Evolutionary conservation across 148 eudicot genomes (phyloP), one percentile per base, ranked within the genome.

Genomic region (Talinum fruticosum): DNA sequence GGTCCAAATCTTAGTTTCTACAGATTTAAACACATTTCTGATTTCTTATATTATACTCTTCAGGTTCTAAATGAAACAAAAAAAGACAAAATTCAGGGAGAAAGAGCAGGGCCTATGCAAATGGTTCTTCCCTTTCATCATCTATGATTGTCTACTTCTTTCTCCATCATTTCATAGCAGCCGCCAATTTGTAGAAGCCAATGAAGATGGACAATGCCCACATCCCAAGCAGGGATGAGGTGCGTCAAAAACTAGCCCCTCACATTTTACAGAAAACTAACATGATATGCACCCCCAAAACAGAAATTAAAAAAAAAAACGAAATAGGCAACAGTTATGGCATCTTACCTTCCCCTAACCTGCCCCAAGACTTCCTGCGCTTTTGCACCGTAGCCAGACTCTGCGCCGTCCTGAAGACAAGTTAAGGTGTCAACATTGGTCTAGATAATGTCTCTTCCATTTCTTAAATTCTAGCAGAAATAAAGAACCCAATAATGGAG

Each of bases 291-390:
- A 57, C 8, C 47, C 2, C 12, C 47, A 12, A 41, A 14, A 41
- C 13, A 8, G 10, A 62, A 12, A n/a, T n/a, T n/a, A 12, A 28
- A 62, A 62, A 62, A 28, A 10, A 2, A 62, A 62, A 28, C 21
- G 7, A 8, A 36, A 69, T 21, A 62, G 32, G 32, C 16, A 24
- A 33, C 44, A 33, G 68, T 54, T 29, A 36, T 21, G 32, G 23
- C 26, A 8, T n/a, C 84, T 66, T 87, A 95, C 98, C 94, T 90
- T 83, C 98, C 98, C 79, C 85, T 87, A 77, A 92, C 98, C 80
- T 92, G 97, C 74, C 98, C 98, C 81, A 92, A 78, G 74, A 95
- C 82, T 84, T 89, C 98, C 71, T 95, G 97, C 18, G 98, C 98
- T 87, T 92, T 95, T 6, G 98, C 98, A 79, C 98, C 97, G 81